Evolutionary conservation across 2,329 filamentous ascomycete genomes (phyloP), one percentile per base, ranked within the genome.

Genomic region (Acephala macrosclerotiorum): DNA sequence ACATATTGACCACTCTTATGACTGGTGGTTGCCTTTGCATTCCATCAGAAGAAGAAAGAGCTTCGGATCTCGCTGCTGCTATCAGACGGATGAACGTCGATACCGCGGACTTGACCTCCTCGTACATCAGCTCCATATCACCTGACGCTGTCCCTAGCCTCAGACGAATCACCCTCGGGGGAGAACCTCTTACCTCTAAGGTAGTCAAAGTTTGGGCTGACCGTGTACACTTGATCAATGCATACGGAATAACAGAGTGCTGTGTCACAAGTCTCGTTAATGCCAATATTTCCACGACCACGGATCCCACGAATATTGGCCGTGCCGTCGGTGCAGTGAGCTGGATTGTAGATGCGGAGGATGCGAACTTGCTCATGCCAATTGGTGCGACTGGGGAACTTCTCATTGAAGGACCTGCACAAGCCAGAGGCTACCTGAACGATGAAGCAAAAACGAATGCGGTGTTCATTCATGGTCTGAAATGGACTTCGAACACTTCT

Each of bases 391-490:
- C 71, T 8, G 71, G 71, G 12, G 71, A 73, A 45, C 20, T 73
- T 33, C 35, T 73, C 3, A 56, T 73, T 7, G 69, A 71, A 67
- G 85, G 85, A 0, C 85, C 86, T 1, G 82, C 86, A 14, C 84
- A 90, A 3, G 87, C 86, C 8, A 79, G 84, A 35, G 87, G 87
- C 29, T 90, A 90, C 65, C 77, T 89, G 20, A 83, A 83, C 59
- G 84, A 89, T 61, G 79, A 80, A 0, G 80, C 81, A 55, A 87
- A 87, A 76, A 90, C 88, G 0, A 80, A 80, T 1, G 81, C 82
- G 35, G 82, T 81, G 0, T 91, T 90, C 67, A 83, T 90, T 51
- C 77, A 80, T 11, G 79, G 87, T 62, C 86, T 85, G 0, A 75
- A 73, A 0, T 89, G 86, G 84, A 78, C 85, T 0, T 74, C 79